Conservation (phyloP, 2,329 filamentous ascomycete species). For the Ophiostoma sp. region DNA sequence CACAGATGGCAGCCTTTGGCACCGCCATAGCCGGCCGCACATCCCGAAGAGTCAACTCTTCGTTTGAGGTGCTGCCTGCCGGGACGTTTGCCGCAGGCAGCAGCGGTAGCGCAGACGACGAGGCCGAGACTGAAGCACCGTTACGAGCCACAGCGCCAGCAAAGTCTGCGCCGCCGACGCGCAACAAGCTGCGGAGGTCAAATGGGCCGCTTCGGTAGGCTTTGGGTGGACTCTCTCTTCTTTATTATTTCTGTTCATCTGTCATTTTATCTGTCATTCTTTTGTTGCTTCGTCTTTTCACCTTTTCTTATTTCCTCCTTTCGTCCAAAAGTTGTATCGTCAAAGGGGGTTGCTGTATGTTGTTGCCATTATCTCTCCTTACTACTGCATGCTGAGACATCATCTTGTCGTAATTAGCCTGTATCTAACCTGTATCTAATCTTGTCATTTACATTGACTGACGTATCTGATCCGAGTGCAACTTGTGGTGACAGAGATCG, state of each 20-base stretch:
- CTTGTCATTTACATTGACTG: no score
- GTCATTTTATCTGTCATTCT: not conserved
- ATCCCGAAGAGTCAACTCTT: slow-evolving; percentile 37
- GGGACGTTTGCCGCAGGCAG: slow-evolving; percentile 34
- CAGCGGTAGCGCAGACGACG: slow-evolving; percentile 7
- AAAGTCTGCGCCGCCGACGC: not conserved
- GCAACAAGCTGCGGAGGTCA: slow-evolving; percentile 27
- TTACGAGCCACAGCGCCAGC: not conserved
- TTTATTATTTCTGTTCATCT: not conserved
- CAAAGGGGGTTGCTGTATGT: no score
- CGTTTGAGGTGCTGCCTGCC: slow-evolving; percentile 39
- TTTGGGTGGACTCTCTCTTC: not conserved
- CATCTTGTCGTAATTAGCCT: not conserved
- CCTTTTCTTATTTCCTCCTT: not conserved
- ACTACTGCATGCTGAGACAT: not conserved
- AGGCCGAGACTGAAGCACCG: not conserved
- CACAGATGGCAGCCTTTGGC: slow-evolving; percentile 16
- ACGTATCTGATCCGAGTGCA: not conserved
- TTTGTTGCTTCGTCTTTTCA: not conserved
- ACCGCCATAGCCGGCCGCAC: slow-evolving; percentile 34
- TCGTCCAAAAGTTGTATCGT: not conserved
- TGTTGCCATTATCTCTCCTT: not conserved
- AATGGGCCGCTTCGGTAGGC: not conserved
- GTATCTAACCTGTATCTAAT: not conserved
- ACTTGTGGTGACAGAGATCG: not conserved